Evolutionary conservation across 768 basidiomycete species (phyloP).

Genomic region (Trametes punicea): DNA sequence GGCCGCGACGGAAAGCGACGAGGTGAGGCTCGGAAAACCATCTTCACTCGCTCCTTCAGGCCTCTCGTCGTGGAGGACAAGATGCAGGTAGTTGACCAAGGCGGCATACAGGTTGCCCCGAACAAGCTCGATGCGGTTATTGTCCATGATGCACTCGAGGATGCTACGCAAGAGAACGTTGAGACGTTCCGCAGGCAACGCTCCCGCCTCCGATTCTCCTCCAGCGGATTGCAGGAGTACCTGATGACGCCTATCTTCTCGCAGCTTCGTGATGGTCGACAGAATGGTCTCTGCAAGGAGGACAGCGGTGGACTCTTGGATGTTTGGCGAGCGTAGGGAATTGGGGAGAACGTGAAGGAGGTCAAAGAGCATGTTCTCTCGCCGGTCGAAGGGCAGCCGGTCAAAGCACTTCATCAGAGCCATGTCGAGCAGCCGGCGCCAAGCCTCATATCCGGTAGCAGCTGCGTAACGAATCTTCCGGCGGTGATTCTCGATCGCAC

Average conservation of each 20-base stretch:
- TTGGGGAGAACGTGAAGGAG: constrained; percentile 78
- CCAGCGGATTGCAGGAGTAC: constrained; percentile 61
- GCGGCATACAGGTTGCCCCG: constrained; percentile 95
- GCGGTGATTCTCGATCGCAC: constrained; percentile 84
- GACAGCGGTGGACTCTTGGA: constrained; percentile 73
- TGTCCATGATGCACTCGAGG: constrained; percentile 71
- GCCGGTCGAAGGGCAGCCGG: constrained; percentile 73
- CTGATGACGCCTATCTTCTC: constrained; percentile 76
- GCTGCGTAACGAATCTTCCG: constrained; percentile 74
- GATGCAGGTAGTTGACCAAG: constrained; percentile 84
- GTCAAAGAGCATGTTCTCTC: constrained; percentile 90
- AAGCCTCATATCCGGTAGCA: constrained; percentile 71
- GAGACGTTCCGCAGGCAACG: constrained; percentile 78
- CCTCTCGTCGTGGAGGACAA: constrained; percentile 38
- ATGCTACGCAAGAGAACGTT: constrained; percentile 69
- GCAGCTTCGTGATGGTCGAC: constrained; percentile 82
- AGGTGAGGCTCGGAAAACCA: constrained; percentile 7
- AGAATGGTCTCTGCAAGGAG: constrained; percentile 80
- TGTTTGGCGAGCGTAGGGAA: constrained; percentile 59
- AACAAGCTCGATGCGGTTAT: constrained; percentile 77
- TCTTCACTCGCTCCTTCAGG: background rate
- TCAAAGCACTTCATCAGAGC: constrained; percentile 84
- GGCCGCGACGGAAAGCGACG: constrained; percentile 19
- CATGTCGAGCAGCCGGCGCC: constrained; percentile 83
- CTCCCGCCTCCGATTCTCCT: constrained; percentile 59